These are phyloP conservation scores for Coniochaeta prunicola DNA, from an alignment of 2,329 filamentous ascomycete genomes.

Conservation along the genomic window DNA sequence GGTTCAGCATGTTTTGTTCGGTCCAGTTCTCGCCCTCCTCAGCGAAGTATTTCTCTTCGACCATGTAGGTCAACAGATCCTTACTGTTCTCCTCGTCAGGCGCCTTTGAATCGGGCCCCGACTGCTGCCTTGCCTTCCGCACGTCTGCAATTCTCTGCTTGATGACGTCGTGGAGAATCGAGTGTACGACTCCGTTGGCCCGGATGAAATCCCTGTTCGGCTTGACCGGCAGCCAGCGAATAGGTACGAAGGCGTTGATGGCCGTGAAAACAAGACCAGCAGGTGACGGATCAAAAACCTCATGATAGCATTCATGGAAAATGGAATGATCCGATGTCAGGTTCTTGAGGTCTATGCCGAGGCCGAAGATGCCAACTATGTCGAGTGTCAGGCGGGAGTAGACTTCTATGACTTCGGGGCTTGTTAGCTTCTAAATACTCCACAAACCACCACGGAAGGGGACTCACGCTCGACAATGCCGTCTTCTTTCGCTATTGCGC, in stretches of 20 bases:
- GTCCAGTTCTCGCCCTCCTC: background rate
- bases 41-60: slow-evolving; percentile 3
- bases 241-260: slow-evolving; percentile 23
- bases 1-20: slow-evolving; percentile 3
- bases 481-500: background rate
- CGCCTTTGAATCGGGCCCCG: background rate
- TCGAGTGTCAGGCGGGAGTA: slow-evolving; percentile 25
- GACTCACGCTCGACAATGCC: background rate
- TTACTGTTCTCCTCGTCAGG: slow-evolving; percentile 25
- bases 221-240: slow-evolving; percentile 27
- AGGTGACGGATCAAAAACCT: slow-evolving; percentile 15
- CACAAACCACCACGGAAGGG: no score
- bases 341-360: slow-evolving; percentile 25
- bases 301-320: slow-evolving; percentile 20
- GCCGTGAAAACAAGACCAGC: slow-evolving; percentile 17
- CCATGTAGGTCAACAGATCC: slow-evolving; percentile 34
- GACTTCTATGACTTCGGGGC: slow-evolving; percentile 12
- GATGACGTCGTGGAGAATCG: slow-evolving; percentile 19
- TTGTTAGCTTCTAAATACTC: background rate
- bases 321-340: slow-evolving; percentile 12
- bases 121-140: background rate
- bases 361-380: slow-evolving; percentile 25
- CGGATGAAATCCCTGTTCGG: slow-evolving; percentile 26
- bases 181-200: slow-evolving; percentile 21
- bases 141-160: slow-evolving; percentile 16